Evolutionary conservation across 139 green algal species (phyloP), one percentile per base, ranked within the genome.

Genomic region (Closterium sp.): DNA sequence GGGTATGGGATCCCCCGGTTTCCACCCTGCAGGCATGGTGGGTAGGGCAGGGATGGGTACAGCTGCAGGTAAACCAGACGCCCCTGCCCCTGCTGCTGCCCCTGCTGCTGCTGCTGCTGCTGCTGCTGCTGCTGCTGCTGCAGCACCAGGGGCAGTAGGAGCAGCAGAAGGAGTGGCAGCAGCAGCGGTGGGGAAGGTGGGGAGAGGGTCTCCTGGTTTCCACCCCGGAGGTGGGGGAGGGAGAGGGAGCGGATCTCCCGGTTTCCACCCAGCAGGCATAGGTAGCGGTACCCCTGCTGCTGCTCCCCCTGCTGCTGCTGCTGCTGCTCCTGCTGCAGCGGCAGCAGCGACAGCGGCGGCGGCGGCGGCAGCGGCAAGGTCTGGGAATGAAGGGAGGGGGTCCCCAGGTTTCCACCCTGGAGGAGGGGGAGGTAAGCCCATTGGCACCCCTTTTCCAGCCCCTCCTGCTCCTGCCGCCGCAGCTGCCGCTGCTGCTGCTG

Each of bases 161-260:
- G 50, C 10, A 73, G 50, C 13, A 73, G 50, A 1, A 73, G 50
- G 50, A 73, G 50, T 21, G 50, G 17, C 13, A 6, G 38, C 38
- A 45, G 38, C 38, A 45, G 38, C 32, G n/a, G n/a, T 19, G 88
- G 86, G 90, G 13, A 85, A 11, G 9, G 70, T 28, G 6, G 91
- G 91, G 27, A 93, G 73, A 9, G 91, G 85, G 28, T 93, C 91
- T 13, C 91, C 91, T 10, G 91, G 91, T 50, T 93, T 93, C 89
- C 89, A 92, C 27, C 89, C 89, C 22, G 38, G 38, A 88, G 89
- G 89, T 7, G 89, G 89, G 32, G 89, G 89, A 86, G 89, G 89
- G 9, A 91, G 88, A 1, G 29, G 29, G 19, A 89, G 70, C 9
- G 62, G 89, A 88, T 89, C 89, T 42, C 89, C 89, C 9, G 89